phyloP scores from a whole-genome alignment of 2,329 filamentous ascomycete genomes.

The Fusarium coicis region DNA sequence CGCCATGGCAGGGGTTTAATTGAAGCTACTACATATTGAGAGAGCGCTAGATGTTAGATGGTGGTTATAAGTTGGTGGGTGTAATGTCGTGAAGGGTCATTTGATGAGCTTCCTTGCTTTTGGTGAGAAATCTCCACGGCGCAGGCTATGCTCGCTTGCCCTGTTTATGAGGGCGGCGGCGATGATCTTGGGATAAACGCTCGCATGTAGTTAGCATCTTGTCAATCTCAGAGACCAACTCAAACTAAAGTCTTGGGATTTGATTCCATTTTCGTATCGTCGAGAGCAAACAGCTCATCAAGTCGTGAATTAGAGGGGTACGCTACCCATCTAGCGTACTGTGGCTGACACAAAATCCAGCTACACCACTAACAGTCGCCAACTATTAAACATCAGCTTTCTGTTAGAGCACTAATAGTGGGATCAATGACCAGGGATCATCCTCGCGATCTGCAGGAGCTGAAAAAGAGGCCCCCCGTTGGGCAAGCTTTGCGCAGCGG shows the following conservation, averaged over 20 bases:
- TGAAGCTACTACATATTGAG: conserved; percentile 6
- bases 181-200: neutral
- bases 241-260: neutral
- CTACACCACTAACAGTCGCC: neutral
- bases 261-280: neutral
- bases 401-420: neutral
- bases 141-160: neutral
- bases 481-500: conserved; percentile 12
- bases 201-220: neutral
- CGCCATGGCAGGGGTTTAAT: conserved; percentile 14
- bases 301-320: conserved; percentile 23
- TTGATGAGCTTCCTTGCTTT: neutral
- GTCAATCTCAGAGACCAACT: neutral
- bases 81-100: neutral
- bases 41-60: neutral
- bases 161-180: neutral
- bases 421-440: conserved; percentile 2
- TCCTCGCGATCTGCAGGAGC: conserved; percentile 20
- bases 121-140: neutral
- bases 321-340: conserved; percentile 1
- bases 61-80: neutral
- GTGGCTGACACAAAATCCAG: conserved; percentile 13
- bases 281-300: neutral
- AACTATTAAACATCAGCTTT: rapidly evolving
- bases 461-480: conserved; percentile 19